phyloP scores from a whole-genome alignment of 345 rosid genomes.

The Populus nigra region DNA sequence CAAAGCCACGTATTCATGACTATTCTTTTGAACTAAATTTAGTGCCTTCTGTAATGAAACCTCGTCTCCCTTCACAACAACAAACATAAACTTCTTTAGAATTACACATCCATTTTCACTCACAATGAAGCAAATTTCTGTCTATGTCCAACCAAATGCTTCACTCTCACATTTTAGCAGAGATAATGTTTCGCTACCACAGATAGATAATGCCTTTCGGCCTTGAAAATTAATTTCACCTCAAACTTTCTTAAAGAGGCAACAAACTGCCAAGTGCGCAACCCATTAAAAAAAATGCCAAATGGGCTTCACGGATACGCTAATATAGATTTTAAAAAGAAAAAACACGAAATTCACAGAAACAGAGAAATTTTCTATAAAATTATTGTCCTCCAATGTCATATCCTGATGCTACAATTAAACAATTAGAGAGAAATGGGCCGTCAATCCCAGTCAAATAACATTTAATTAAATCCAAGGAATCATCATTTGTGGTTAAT shows the following conservation, averaged over 20 bases:
- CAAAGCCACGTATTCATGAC: constrained; percentile 64
- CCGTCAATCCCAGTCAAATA: not conserved
- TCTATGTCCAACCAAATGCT: not conserved
- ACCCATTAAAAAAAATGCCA: not conserved
- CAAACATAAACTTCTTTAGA: constrained; percentile 12
- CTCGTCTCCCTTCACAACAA: constrained; percentile 71
- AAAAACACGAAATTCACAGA: not conserved
- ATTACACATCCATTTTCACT: not conserved
- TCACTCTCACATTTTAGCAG: not conserved
- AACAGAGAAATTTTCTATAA: not conserved
- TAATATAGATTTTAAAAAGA: not conserved
- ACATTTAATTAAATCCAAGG: too few species aligned
- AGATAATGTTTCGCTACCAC: not conserved
- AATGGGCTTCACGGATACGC: not conserved
- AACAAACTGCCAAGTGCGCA: not conserved
- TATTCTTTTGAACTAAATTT: constrained; percentile 58
- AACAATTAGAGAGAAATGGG: not conserved
- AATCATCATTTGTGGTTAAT: not conserved
- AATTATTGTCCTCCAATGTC: not conserved
- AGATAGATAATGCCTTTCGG: not conserved
- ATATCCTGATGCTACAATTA: not conserved
- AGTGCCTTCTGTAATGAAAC: constrained; percentile 63
- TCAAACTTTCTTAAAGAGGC: not conserved
- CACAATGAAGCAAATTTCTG: not conserved
- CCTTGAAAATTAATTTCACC: not conserved